Evolutionary conservation across 306 rosid species (phyloP), one percentile per base, ranked within the genome.

Genomic region (Vigna reflexopilosa): DNA sequence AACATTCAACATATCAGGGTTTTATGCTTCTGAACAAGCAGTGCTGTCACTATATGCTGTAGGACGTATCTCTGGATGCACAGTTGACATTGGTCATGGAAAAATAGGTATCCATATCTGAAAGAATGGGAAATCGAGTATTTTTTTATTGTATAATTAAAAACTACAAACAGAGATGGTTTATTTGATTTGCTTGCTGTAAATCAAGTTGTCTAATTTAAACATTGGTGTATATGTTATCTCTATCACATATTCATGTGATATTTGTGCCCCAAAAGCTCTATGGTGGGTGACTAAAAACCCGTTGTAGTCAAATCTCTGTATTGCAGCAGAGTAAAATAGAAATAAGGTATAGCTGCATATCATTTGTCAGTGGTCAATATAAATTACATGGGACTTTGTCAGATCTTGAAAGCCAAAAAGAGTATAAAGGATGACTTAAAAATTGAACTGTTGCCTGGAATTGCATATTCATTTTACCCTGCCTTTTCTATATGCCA

Each of bases 21-120:
- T 95, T 87, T 95, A 95, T 86, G 98, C 98, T 72, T 95, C 98
- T 1, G 98, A 95, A 81, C 98, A 95, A 81, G 97, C 98, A 58
- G 98, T 95, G 47, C 78, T 92, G 82, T 95, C 98, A 11, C 91
- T 95, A 49, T 95, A 92, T 86, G 96, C 97, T 2, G 97, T 95
- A 38, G 98, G 98, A 79, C 94, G 98, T 59, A 94, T 94, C 64
- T 94, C 98, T 2, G 98, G 98, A 82, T 94, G 98, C 86, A 90
- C 93, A 32, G 98, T 95, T 34, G 98, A 92, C 75, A 95, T 95
- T 81, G 98, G 98, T 73, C 97, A 95, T 81, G 98, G 98, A 74
- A 95, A 95, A 88, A 90, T 95, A 84, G 98, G 98, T 95, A 88
- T 28, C 44, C 17, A 13, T 57, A 48, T 70, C 14, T 44, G 24